These are phyloP conservation scores for Acidomyces sp. DNA, from an alignment of 495 filamentous ascomycete genomes.

Conservation along the genomic window DNA sequence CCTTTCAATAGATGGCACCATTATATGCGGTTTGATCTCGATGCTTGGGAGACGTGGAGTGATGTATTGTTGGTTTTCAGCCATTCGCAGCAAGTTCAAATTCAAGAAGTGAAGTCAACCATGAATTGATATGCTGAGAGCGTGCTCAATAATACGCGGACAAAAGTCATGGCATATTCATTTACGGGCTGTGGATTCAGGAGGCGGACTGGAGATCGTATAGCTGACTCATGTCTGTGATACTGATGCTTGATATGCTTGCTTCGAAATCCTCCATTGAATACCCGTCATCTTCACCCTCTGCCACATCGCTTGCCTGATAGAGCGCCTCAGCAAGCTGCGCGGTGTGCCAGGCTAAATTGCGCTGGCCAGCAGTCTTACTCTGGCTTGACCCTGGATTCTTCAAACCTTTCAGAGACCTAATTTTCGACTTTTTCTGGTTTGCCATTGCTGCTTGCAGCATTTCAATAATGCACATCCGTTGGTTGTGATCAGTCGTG, in stretches of 20 bases:
- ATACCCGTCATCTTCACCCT: background rate
- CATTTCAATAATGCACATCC: conserved; percentile 5
- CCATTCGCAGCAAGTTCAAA: too few species aligned
- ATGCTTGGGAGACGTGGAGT: too few species aligned
- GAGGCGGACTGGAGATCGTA: too few species aligned
- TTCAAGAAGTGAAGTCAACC: too few species aligned
- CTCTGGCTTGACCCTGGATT: conserved; percentile 1
- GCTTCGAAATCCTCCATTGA: background rate
- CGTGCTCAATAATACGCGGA: too few species aligned
- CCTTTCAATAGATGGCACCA: too few species aligned
- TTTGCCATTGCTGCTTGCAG: conserved; percentile 3
- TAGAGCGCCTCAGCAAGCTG: conserved; percentile 12
- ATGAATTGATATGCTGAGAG: too few species aligned
- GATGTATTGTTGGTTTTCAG: too few species aligned
- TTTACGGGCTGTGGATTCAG: too few species aligned
- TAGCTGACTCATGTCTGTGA: too few species aligned
- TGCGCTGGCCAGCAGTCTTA: conserved; percentile 6
- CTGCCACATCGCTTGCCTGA: background rate
- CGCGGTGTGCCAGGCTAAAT: conserved; percentile 11
- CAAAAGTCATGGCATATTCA: too few species aligned
- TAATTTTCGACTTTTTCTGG: conserved; percentile 3
- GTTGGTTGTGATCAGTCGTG: background rate
- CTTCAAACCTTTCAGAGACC: conserved; percentile 2
- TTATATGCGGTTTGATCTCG: too few species aligned
- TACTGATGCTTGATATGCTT: background rate